Base-by-base conservation (phyloP, 164 flowering plant genomes). In the Kalanchoe fedtschenkoi region DNA sequence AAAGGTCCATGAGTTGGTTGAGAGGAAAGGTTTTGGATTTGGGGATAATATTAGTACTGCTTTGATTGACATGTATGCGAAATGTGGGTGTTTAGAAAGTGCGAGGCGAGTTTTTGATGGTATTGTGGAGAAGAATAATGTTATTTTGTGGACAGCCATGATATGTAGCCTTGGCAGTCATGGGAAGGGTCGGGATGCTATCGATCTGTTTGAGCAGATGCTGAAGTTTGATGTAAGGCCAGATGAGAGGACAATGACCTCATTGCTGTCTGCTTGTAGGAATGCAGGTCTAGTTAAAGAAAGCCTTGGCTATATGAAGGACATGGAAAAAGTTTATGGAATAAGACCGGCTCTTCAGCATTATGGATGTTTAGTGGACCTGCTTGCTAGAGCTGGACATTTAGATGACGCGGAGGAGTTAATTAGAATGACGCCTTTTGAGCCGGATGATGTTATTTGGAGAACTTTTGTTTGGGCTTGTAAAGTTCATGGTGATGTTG, bases 351-450 rank as follows among this genome's bases (percentile, higher is more conserved):
- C 69, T 35, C 65, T 78, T 71, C 78, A 82, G 37, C 83, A 79
- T 58, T 77, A 80, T 66, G 79, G 83, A 47, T 80, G 83, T 60
- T 66, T 80, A 42, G 82, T 80, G 11, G 82, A 78, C 71, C 75
- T 82, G 33, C 68, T 76, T 21, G 75, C 76, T 28, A 67, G 83
- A 63, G 63, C 76, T 6, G 82, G 86, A 17, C 74, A 38, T 19
- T 69, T 82, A 33, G 42, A 51, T 32, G 77, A 79, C 13, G 86
- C 86, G 43, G 80, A 76, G 53, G 72, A 68, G 33, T 72, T 76
- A n/a, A 73, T 82, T 19, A 55, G 57, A 42, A 73, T 59, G 66
- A 80, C 80, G 80, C 79, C 74, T 0, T 65, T 78, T 15, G 66
- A 72, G 43, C 74, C 82, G 5, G 79, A 76, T 66, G 75, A 68